Evolutionary conservation across 2,329 filamentous ascomycete genomes (phyloP), one percentile per base, ranked within the genome.

Genomic region (Uncinocarpus reesii): DNA sequence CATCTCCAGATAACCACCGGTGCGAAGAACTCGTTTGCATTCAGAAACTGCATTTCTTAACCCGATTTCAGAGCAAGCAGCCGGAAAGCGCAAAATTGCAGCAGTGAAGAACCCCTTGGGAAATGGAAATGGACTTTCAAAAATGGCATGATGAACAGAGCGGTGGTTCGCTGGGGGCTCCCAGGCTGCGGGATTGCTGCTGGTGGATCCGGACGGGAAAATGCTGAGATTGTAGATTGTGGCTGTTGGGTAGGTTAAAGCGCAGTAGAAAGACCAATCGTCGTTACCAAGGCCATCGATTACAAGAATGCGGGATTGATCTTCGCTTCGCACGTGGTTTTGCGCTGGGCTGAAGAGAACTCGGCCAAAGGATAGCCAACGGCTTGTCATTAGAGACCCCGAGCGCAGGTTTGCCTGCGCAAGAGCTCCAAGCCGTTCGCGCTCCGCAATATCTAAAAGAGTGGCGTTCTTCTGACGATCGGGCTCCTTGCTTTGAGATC

Each of bases 241-340:
- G 0, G 69, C 68, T 48, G 64, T 62, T 4, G 69, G 67, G 47
- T 73, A 73, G 1, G 70, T 71, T 42, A 73, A 58, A 11, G 71
- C 68, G 55, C 71, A 73, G 54, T 74, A 73, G 54, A 71, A 73
- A 7, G 71, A 73, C 71, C 71, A 74, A 50, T 74, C 71, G 47
- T 72, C 70, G 46, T 72, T 73, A n/a, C 70, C 71, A 15, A 74
- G 59, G 10, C 71, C 71, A 52, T 74, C 71, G 38, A 74, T 66
- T 20, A 74, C 68, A 28, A 74, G 62, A 16, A 73, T 69, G 36
- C 68, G 64, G 18, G 67, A 64, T 44, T 69, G 65, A 4, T 65
- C 62, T 18, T 62, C 60, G 4, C 59, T 53, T 34, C 66, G 63
- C 26, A 73, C 62, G 42, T 70, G 69, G 26, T 67, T 68, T 52